Base-by-base conservation (phyloP, 2,329 filamentous ascomycete genomes). In the Hypoxylon sp. region DNA sequence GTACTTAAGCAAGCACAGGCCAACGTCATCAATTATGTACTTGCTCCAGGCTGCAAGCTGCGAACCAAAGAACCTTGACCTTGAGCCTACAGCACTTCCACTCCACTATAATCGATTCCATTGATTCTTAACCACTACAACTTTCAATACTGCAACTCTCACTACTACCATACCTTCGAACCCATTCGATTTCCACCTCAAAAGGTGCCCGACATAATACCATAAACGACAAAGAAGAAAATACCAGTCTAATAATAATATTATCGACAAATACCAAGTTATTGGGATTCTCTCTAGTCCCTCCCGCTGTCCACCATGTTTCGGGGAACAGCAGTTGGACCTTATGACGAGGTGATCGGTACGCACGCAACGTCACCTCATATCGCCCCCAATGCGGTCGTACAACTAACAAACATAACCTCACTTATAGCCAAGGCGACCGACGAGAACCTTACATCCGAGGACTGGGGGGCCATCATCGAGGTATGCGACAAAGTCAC, bases 361-460 rank as follows among this genome's bases (percentile, higher is more conserved):
- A 77, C 57, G 55, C 34, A 44, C 20, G 78, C 75, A 52, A 55
- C 50, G 51, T 29, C 37, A 52, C 35, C 51, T 21, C 34, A 51
- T 48, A 27, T 11, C 29, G 25, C 31, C 51, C 44, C 43, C 32
- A 50, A 45, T 40, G 17, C 31, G 32, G 16, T 9, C 7, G 12
- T 26, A 17, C 12, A 20, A 66, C 61, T 52, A 19, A 51, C 20
- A 31, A n/a, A n/a, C n/a, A n/a, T 31, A 26, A 3, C 8, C 16
- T 25, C 45, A 43, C 21, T 46, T 56, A 46, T 57, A 85, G 82
- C 77, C 73, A 84, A 84, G 77, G 92, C 94, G 68, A 99, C 94
- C 48, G 94, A 99, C 74, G 94, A 99, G 81, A 99, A 97, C 74
- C 83, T 97, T 65, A 97, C 92, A 15, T 89, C 87, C 20, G 83